A percentile compares a stretch with the other conserved stretches of the same genome.
phyloP scores from a whole-genome alignment of 345 rosid genomes.

The Euphorbia pulcherrima region DNA sequence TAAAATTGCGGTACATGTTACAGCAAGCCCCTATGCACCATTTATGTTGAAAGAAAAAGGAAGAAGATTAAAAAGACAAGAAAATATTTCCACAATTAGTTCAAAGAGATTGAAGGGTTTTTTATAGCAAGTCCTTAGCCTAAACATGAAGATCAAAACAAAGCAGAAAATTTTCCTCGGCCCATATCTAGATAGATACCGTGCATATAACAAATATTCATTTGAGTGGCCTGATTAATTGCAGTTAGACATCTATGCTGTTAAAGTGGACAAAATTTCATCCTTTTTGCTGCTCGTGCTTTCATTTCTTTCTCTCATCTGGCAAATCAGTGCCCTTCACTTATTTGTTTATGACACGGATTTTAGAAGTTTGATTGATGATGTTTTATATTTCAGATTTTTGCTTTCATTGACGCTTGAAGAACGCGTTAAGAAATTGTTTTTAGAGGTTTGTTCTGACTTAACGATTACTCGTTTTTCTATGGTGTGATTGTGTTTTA shows the following conservation, averaged over 20 bases:
- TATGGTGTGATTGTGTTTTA: background rate
- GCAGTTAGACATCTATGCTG: background rate
- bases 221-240: background rate
- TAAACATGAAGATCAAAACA: too few species aligned
- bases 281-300: background rate
- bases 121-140: background rate
- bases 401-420: constrained; percentile 57
- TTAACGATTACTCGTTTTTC: background rate
- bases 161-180: background rate
- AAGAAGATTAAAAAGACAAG: background rate
- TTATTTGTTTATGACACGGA: background rate
- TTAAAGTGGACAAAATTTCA: background rate
- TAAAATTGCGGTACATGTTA: too few species aligned
- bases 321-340: background rate
- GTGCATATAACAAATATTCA: background rate
- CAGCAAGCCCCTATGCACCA: background rate
- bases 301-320: background rate
- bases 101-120: background rate
- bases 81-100: background rate
- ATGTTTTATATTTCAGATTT: constrained; percentile 71
- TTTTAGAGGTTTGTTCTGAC: constrained; percentile 59
- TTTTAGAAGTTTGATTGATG: constrained; percentile 1
- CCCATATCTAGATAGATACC: background rate
- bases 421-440: constrained; percentile 65
- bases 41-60: background rate